Conservation (phyloP, 116 monocot species). For the Trichopus zeylanicus region DNA sequence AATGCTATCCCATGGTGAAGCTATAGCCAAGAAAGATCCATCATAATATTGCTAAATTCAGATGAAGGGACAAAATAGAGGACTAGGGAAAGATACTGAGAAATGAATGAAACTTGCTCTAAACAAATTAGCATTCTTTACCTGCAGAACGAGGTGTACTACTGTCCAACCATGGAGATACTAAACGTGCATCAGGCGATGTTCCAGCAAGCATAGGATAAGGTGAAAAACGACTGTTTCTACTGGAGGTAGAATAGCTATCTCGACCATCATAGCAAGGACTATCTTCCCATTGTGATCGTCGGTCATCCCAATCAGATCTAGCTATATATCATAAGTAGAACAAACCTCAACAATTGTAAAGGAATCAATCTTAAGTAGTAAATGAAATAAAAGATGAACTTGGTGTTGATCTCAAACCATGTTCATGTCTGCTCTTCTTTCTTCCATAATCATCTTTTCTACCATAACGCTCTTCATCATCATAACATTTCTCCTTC, state of each 20-base stretch:
- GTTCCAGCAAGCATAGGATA: slow-evolving; percentile 72
- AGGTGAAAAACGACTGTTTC: slow-evolving; percentile 40
- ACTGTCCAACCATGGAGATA: slow-evolving; percentile 84
- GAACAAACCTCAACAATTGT: not conserved
- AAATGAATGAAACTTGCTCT: not conserved
- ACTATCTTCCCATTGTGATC: slow-evolving; percentile 90
- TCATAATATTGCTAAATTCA: not conserved
- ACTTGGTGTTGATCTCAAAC: slow-evolving; percentile 46
- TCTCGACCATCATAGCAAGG: slow-evolving; percentile 50
- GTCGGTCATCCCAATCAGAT: slow-evolving; percentile 80
- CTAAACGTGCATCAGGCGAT: slow-evolving; percentile 81
- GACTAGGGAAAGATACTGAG: not conserved
- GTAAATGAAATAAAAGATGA: not conserved
- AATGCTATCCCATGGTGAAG: slow-evolving; percentile 81
- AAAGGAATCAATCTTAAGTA: not conserved
- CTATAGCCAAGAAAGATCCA: slow-evolving; percentile 9
- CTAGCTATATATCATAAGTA: slow-evolving; percentile 29
- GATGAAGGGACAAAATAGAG: not conserved
- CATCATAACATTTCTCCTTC: slow-evolving; percentile 28
- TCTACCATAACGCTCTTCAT: slow-evolving; percentile 15
- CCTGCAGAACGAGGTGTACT: slow-evolving; percentile 64
- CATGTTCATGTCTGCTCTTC: slow-evolving; percentile 26
- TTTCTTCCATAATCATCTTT: slow-evolving; percentile 48
- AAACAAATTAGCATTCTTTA: slow-evolving; percentile 7
- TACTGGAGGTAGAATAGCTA: slow-evolving; percentile 21